These are phyloP conservation scores for Lasiosphaeria ovina DNA, from an alignment of 495 filamentous ascomycete genomes.

Conservation along the genomic window DNA sequence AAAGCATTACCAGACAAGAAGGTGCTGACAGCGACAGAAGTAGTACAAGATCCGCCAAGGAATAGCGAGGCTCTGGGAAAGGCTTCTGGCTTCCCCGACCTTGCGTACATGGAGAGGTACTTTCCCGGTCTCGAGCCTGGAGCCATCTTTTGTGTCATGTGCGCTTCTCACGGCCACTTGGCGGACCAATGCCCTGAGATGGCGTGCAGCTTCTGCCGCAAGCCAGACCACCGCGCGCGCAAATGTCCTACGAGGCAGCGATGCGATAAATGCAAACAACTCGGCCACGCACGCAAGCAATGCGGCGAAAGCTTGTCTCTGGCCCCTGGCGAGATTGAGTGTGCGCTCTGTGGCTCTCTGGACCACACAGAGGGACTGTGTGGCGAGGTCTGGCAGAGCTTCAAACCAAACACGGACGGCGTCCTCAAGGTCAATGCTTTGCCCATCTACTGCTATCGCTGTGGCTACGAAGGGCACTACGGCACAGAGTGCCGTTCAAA, in stretches of 20 bases:
- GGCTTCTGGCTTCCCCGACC: not conserved
- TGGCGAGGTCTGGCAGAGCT: constrained; percentile 40
- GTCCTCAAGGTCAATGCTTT: constrained; percentile 37
- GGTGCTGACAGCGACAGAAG: too few relatives aligned
- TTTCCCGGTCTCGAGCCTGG: constrained; percentile 36
- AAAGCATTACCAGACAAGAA: not conserved
- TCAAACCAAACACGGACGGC: constrained; percentile 16
- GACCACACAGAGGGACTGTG: constrained; percentile 36
- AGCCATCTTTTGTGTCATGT: constrained; percentile 37
- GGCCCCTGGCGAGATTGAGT: constrained; percentile 32
- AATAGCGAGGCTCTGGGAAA: too few relatives aligned
- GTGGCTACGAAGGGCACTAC: constrained; percentile 40
- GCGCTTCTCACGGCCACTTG: constrained; percentile 36
- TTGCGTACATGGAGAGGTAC: constrained; percentile 32
- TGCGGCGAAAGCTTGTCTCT: constrained; percentile 39
- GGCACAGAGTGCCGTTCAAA: constrained; percentile 34
- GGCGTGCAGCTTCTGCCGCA: constrained; percentile 36
- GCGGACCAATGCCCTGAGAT: constrained; percentile 30
- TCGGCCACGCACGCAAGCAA: constrained; percentile 30
- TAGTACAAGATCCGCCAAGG: too few relatives aligned
- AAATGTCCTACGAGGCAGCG: constrained; percentile 37
- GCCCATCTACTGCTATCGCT: constrained; percentile 42
- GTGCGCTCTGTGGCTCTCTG: constrained; percentile 34
- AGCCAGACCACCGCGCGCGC: constrained; percentile 29
- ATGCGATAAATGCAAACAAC: constrained; percentile 40